Base-by-base conservation (phyloP, 106 monocot species). In the Alisma plantagoaquatica region DNA sequence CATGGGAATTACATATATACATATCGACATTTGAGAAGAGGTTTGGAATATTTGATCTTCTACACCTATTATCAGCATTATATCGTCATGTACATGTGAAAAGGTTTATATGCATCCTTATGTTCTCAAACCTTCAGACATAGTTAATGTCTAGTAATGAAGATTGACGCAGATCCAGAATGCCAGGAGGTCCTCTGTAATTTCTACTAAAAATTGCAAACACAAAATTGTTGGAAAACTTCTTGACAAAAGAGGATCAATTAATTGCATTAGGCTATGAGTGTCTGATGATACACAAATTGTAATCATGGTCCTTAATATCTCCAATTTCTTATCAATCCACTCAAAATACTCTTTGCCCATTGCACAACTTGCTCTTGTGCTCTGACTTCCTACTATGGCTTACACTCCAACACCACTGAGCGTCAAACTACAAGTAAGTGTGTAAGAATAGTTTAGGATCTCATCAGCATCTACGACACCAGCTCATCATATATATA, bases 181-280 rank as follows among this genome's bases (percentile, higher is more conserved):
- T 52, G 53, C 59, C 63, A 50, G 67, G 68, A 24, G 89, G 46
- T 26, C 57, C 68, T 27, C 89, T 75, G 68, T 79, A 90, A 26
- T 90, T 83, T 35, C 65, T 79, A 57, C 76, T 65, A 10, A 90
- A 73, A 46, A 83, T 83, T 20, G 73, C 59, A 47, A 54, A 90
- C 2, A 76, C 42, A 2, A 83, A 11, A 45, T 83, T 54, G 16
- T 83, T 77, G 1, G 69, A 68, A 10, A 83, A 41, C 53, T 83
- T 90, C 58, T 90, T 90, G 3, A 83, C 19, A 15, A 83, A 14
- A 3, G 83, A 64, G 0, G 89, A 90, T 20, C 76, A 62, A 29
- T 74, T 71, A 65, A 69, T 83, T 6, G 83, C 83, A 31, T 74
- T 76, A 19, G 77, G 79, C 18, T 83, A 51, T 1, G 89, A 71